Conservation (phyloP, 805 yeast genomes). For the Wickerhamomyces mucosus region DNA sequence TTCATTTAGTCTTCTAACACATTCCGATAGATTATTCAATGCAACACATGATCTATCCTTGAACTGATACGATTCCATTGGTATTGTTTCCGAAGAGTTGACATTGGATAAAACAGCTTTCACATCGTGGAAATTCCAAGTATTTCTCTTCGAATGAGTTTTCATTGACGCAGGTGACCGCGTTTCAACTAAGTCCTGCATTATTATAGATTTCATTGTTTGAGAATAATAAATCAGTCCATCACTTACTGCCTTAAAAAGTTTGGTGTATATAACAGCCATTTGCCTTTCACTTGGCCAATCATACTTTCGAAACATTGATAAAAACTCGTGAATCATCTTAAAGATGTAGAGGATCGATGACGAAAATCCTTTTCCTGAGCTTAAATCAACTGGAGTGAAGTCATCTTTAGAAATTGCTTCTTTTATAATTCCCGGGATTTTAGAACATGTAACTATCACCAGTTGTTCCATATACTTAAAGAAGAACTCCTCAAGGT, state of each 20-base stretch:
- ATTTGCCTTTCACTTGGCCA: constrained; percentile 62
- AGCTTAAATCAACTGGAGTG: constrained; percentile 37
- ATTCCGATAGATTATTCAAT: constrained; percentile 55
- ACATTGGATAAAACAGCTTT: constrained; percentile 36
- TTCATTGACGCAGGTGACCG: constrained; percentile 20
- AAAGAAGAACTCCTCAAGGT: constrained; percentile 47
- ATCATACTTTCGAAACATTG: constrained; percentile 44
- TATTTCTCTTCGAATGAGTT: constrained; percentile 8
- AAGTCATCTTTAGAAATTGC: constrained; percentile 53
- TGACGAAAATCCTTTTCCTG: constrained; percentile 37
- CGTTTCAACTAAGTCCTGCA: constrained; percentile 29
- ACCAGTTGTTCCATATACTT: constrained; percentile 35
- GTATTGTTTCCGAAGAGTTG: constrained; percentile 23
- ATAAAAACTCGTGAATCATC: constrained; percentile 47
- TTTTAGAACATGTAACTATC: constrained; percentile 32
- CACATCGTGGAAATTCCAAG: constrained; percentile 43
- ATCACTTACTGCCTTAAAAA: constrained; percentile 56
- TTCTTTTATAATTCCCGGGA: constrained; percentile 38
- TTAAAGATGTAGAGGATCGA: constrained; percentile 64
- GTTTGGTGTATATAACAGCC: constrained; percentile 49
- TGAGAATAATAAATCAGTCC: constrained; percentile 45
- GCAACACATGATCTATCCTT: constrained; percentile 59
- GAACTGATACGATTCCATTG: constrained; percentile 49
- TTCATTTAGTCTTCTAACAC: constrained; percentile 36
- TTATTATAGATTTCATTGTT: constrained; percentile 25